Conservation (phyloP, 257 asterid genomes). For the Nemophila menziesii region DNA sequence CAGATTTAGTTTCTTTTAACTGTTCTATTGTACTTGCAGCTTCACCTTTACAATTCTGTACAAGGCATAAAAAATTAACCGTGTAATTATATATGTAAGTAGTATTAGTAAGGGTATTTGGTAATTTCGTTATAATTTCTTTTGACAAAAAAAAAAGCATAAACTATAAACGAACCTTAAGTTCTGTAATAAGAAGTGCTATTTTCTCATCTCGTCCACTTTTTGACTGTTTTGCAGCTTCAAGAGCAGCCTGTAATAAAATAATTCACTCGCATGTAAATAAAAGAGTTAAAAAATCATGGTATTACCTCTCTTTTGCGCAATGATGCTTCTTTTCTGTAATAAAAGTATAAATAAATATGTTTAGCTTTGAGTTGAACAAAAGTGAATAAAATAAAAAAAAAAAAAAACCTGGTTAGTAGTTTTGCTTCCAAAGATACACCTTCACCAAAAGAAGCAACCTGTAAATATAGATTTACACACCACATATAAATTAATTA, state of each 20-base stretch:
- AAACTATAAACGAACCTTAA: conserved; percentile 33
- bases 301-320: conserved; percentile 79
- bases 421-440: conserved; percentile 93
- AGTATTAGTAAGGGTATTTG: too few species aligned
- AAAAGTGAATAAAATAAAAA: conserved; percentile 11
- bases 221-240: conserved; percentile 71
- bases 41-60: conserved; percentile 70
- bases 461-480: conserved; percentile 25
- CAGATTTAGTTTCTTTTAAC: conserved; percentile 85
- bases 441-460: conserved; percentile 95
- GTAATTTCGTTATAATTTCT: too few species aligned
- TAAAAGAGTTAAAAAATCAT: not conserved
- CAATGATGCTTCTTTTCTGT: conserved; percentile 97
- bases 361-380: conserved; percentile 10
- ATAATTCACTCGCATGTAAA: conserved; percentile 3
- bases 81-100: conserved; percentile 3
- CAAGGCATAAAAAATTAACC: conserved; percentile 16
- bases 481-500: not conserved
- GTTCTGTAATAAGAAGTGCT: conserved; percentile 55
- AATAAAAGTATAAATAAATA: conserved; percentile 16
- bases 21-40: conserved; percentile 55
- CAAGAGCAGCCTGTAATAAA: conserved; percentile 71
- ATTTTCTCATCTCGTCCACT: conserved; percentile 76
- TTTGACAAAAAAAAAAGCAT: not conserved
- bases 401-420: conserved; percentile 52